phyloP scores from a whole-genome alignment of 257 asterid genomes.

The Dorcoceras hygrometricum region DNA sequence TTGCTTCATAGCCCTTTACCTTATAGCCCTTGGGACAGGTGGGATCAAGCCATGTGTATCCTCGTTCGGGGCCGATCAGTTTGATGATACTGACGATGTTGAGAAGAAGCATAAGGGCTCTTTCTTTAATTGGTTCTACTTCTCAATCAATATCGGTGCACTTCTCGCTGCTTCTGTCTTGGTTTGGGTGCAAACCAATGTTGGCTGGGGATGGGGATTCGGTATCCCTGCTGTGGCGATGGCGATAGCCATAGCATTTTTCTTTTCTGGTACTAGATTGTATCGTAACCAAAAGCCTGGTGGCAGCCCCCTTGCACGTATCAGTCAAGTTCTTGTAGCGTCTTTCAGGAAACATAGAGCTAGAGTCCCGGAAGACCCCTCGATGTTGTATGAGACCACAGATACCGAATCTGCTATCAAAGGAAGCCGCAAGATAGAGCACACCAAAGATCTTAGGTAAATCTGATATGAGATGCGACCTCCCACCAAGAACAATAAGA shows the following conservation, averaged over 20 bases:
- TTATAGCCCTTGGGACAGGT: constrained; percentile 68
- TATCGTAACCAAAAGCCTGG: constrained; percentile 63
- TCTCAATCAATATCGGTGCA: constrained; percentile 69
- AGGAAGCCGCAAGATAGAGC: constrained; percentile 67
- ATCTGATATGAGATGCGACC: background rate
- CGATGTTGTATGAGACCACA: constrained; percentile 38
- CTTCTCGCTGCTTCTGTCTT: constrained; percentile 54
- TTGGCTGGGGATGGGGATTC: constrained; percentile 75
- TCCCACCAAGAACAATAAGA: background rate
- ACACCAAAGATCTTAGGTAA: constrained; percentile 42
- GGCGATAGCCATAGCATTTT: constrained; percentile 57
- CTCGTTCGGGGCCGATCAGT: constrained; percentile 65
- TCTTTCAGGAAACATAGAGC: constrained; percentile 40
- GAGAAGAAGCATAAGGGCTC: too few species aligned
- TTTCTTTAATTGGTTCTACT: constrained; percentile 70
- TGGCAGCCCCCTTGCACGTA: constrained; percentile 64
- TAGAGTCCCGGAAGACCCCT: constrained; percentile 33
- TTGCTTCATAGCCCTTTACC: constrained; percentile 56
- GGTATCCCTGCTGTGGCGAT: constrained; percentile 72
- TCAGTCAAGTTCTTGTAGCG: constrained; percentile 54
- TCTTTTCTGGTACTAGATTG: constrained; percentile 54
- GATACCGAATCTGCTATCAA: constrained; percentile 42
- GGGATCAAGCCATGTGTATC: too few species aligned
- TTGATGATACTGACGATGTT: constrained; percentile 46
- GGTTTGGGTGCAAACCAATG: constrained; percentile 62